A percentile compares a stretch with the other conserved stretches of the same genome.
These are phyloP conservation scores for Heliocybe sulcata DNA, from an alignment of 1,284 basidiomycete genomes.

Conservation along the genomic window DNA sequence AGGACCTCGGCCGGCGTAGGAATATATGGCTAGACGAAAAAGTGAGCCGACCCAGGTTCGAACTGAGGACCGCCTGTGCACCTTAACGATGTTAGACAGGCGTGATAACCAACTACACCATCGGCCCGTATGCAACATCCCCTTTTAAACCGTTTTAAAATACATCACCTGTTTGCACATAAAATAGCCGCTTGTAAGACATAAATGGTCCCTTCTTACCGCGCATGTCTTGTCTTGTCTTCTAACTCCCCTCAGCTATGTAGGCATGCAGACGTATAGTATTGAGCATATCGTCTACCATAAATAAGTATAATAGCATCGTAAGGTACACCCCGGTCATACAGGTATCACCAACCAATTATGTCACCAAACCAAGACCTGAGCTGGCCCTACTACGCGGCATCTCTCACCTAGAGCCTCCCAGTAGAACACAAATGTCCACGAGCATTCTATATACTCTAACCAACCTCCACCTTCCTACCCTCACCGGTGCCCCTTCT, in stretches of 20 bases:
- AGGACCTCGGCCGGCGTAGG: too few relatives aligned
- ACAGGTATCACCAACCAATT: neutral
- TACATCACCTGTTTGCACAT: too few relatives aligned
- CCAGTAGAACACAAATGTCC: too few relatives aligned
- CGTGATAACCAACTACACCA: constrained; percentile 1
- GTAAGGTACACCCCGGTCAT: neutral
- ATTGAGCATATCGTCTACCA: neutral
- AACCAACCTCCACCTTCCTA: neutral
- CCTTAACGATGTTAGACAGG: neutral
- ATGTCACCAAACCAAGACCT: neutral
- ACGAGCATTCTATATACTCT: neutral
- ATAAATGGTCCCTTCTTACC: too few relatives aligned
- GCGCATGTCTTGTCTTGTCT: too few relatives aligned
- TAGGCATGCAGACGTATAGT: neutral
- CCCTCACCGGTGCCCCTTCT: constrained; percentile 27
- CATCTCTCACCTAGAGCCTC: too few relatives aligned
- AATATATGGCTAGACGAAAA: too few relatives aligned
- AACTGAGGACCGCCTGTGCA: constrained; percentile 1
- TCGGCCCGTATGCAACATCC: too few relatives aligned
- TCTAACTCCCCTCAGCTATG: too few relatives aligned
- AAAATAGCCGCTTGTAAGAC: too few relatives aligned
- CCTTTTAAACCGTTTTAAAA: too few relatives aligned
- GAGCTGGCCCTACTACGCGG: too few relatives aligned
- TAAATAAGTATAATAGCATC: neutral
- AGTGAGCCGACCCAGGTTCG: neutral